Percentiles rank a stretch among this genome's conserved stretches.
Evolutionary conservation across 345 rosid genomes (phyloP).

Genomic region (Odontarrhena argentea): DNA sequence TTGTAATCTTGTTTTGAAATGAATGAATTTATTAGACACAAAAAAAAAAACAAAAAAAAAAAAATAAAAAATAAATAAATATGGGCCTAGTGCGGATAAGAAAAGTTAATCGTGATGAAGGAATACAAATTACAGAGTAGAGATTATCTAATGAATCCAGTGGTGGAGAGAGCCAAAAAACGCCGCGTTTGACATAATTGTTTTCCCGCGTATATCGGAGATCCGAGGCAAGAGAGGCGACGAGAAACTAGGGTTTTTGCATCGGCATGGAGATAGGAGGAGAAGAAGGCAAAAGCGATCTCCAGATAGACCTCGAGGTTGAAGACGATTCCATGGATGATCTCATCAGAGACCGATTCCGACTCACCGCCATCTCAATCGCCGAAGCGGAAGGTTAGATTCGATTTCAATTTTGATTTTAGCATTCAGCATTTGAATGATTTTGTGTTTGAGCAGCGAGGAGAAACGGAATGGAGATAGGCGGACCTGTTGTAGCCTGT

Average conservation of each 20-base stretch:
- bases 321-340: conserved; percentile 55
- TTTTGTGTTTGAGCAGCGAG: conserved; percentile 65
- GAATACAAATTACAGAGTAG: too few relatives aligned
- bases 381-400: conserved; percentile 71
- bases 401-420: neutral
- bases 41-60: too few relatives aligned
- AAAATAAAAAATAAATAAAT: too few relatives aligned
- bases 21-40: too few relatives aligned
- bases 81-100: too few relatives aligned
- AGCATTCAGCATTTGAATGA: too few relatives aligned
- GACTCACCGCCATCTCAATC: conserved; percentile 76
- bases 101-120: too few relatives aligned
- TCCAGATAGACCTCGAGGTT: conserved; percentile 41
- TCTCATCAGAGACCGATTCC: conserved; percentile 70
- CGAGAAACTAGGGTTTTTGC: conserved; percentile 31
- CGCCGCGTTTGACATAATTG: neutral
- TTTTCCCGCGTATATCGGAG: conserved; percentile 32
- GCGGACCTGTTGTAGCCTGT: conserved; percentile 65
- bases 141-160: too few relatives aligned
- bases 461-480: conserved; percentile 61
- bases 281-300: conserved; percentile 48
- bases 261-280: conserved; percentile 50
- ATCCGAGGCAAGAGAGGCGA: neutral
- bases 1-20: too few relatives aligned
- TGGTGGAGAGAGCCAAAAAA: too few relatives aligned